phyloP scores from a whole-genome alignment of 441 rosid species.

The Pelargonium australe region DNA sequence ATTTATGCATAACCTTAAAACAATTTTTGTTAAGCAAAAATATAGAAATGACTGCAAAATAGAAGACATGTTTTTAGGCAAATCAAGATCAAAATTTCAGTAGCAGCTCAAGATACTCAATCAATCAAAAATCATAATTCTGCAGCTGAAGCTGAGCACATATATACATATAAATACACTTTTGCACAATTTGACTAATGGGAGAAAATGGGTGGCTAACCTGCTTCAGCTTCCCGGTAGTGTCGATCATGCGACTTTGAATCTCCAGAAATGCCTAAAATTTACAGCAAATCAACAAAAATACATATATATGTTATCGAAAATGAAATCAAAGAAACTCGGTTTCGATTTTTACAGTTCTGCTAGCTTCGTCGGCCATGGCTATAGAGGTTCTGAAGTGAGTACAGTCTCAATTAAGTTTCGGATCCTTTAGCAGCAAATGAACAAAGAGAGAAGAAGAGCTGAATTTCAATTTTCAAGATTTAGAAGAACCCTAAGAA shows the following conservation, averaged over 20 bases:
- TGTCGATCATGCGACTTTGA: conserved; percentile 84
- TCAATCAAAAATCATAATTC: background rate
- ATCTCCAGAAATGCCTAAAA: conserved; percentile 75
- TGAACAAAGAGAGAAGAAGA: too few species aligned
- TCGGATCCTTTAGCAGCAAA: too few species aligned
- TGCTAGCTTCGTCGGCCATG: conserved; percentile 57
- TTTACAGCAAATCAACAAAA: background rate
- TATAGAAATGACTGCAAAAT: background rate
- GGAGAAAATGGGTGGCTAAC: conserved; percentile 20
- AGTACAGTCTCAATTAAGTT: background rate
- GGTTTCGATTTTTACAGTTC: conserved; percentile 30
- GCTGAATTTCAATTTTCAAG: too few species aligned
- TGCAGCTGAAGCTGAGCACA: background rate
- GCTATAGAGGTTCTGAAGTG: background rate
- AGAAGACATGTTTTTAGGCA: background rate
- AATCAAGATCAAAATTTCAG: background rate
- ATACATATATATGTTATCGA: background rate
- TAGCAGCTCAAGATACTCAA: background rate
- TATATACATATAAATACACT: background rate
- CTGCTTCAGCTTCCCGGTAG: conserved; percentile 74
- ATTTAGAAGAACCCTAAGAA: too few species aligned
- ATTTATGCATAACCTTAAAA: background rate
- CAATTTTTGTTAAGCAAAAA: background rate
- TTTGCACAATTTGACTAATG: background rate
- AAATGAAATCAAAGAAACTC: background rate